A percentile compares a stretch with the other conserved stretches of the same genome.
These are phyloP conservation scores for Isatis lusitanica DNA, from an alignment of 441 rosid genomes.

Conservation along the genomic window DNA sequence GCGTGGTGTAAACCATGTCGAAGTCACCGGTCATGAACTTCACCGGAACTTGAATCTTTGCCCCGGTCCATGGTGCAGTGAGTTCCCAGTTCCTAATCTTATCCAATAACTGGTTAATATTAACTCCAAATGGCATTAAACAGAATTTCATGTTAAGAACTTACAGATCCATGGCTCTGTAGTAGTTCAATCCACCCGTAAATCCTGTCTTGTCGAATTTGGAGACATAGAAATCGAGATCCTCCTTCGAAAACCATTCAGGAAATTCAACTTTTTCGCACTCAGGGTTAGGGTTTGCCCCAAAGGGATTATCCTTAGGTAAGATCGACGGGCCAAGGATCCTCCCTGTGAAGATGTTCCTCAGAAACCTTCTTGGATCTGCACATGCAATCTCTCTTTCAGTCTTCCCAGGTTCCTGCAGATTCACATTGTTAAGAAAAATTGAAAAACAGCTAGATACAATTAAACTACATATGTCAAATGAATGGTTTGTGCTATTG, in stretches of 20 bases:
- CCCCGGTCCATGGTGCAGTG: constrained; percentile 58
- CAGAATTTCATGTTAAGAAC: constrained; percentile 3
- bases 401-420: constrained; percentile 58
- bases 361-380: constrained; percentile 44
- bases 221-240: constrained; percentile 44
- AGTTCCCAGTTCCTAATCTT: constrained; percentile 64
- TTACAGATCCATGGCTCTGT: constrained; percentile 70
- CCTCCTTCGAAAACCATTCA: constrained; percentile 63
- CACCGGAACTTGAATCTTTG: constrained; percentile 51
- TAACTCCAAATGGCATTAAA: neutral
- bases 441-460: neutral
- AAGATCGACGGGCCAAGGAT: constrained; percentile 49
- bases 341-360: constrained; percentile 40
- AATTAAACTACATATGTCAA: neutral
- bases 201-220: constrained; percentile 53
- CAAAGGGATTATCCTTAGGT: constrained; percentile 47
- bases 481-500: neutral
- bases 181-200: constrained; percentile 73
- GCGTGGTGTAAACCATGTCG: constrained; percentile 61
- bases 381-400: constrained; percentile 54
- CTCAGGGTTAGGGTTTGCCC: constrained; percentile 16
- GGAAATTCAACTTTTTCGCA: constrained; percentile 38
- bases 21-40: constrained; percentile 57
- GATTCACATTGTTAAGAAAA: neutral
- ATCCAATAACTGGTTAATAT: neutral